Evolutionary conservation across 495 filamentous ascomycete species (phyloP), one percentile per base, ranked within the genome.

Genomic region (Bacidia rubella): DNA sequence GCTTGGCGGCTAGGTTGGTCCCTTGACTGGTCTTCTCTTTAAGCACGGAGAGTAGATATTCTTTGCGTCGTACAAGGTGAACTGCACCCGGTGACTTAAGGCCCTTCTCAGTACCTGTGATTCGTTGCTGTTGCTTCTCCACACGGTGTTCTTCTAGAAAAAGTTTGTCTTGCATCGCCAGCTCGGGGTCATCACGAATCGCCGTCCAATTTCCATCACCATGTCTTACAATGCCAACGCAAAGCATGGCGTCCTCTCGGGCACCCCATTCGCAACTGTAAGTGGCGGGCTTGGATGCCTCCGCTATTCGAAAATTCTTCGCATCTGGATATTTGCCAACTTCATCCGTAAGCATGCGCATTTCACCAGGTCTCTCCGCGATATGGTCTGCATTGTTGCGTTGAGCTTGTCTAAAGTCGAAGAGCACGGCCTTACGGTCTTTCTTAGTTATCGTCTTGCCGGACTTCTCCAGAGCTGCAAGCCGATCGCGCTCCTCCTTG

Each of bases 121-220:
- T 75, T 17, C 92, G 85, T 59, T 95, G 87, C 56, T 89, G 90
- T 60, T 97, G 97, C 65, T 93, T 86, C 63, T 90, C 93, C 21
- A 96, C 90, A n/a, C 90, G 85, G 63, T 96, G 90, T 62, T 99
- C 92, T 64, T 99, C 92, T 4, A 99, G 65, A 70, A 93, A 99
- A 64, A 97, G 88, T 62, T 95, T 97, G 57, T 95, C 92, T 2
- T 73, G 72, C 68, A 99, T 82, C 3, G 75, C 81, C 17, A 99
- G 76, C 48, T 95, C 89, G 3, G 78, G 72, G 61, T 99, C 92
- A 58, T 97, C 93, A 10, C 90, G 81, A 60, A 99, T 97, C 54
- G 85, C 78, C 2, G 78, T 74, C 92, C 92, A 99, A 17, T 88
- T 87, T 49, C 92, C 92, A 63, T 93, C 96, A 1, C 92, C 92